Percentiles rank a stretch among this genome's conserved stretches.
Conservation (phyloP, 192 early-diverging fungal genomes). For the Chytriomyces hyalinus region DNA sequence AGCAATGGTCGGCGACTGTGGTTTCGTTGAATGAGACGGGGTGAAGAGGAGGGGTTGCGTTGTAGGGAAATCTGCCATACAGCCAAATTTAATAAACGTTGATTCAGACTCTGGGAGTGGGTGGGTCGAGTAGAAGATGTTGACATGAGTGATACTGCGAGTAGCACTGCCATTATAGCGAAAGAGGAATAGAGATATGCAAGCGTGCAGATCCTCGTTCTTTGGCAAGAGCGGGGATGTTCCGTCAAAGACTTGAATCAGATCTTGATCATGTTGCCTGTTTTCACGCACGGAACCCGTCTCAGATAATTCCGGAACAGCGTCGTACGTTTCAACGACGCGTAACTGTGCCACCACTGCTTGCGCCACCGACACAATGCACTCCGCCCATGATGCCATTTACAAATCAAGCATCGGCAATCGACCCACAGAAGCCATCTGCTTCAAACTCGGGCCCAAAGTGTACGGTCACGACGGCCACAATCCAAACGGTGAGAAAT, state of each 20-base stretch:
- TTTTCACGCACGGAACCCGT: neutral
- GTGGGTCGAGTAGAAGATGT: neutral
- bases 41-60: neutral
- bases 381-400: neutral
- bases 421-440: neutral
- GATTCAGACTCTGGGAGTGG: neutral
- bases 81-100: constrained; percentile 1
- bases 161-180: neutral
- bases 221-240: neutral
- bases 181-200: neutral
- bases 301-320: neutral
- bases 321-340: neutral
- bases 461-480: too few species aligned
- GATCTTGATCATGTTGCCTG: neutral
- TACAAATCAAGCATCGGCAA: neutral
- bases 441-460: neutral
- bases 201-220: neutral
- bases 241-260: neutral
- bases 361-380: neutral
- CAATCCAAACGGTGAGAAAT: too few species aligned
- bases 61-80: neutral
- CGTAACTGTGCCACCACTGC: neutral
- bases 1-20: neutral
- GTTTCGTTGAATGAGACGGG: neutral
- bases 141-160: neutral